These are phyloP conservation scores for Entomortierella chlamydospora DNA, from an alignment of 192 early-diverging fungal species.

Conservation along the genomic window DNA sequence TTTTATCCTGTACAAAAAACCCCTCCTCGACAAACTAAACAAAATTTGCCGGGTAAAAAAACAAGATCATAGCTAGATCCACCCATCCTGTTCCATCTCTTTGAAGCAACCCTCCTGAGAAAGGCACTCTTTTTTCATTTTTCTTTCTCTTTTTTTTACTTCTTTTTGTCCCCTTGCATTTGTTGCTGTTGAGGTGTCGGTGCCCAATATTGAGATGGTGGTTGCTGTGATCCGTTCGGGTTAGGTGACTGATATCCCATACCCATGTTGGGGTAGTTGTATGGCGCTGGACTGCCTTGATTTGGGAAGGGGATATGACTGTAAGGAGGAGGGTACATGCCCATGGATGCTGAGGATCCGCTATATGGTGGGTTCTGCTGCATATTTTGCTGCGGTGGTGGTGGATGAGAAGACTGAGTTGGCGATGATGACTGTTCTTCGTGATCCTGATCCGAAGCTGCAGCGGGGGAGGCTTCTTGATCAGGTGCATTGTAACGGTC, in stretches of 20 bases:
- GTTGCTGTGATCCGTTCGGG: background rate
- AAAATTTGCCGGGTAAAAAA: too few species aligned
- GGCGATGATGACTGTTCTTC: slow-evolving; percentile 14
- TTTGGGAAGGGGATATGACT: slow-evolving; percentile 28
- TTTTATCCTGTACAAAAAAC: too few species aligned
- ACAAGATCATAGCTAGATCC: too few species aligned
- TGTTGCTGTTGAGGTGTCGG: background rate
- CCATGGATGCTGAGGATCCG: background rate
- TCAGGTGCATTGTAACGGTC: slow-evolving; percentile 3
- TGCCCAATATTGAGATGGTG: background rate
- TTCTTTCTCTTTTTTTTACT: too few species aligned
- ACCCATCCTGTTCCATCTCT: too few species aligned
- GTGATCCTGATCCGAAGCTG: slow-evolving; percentile 14
- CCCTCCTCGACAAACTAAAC: too few species aligned
- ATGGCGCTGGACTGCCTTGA: background rate
- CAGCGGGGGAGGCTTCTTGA: slow-evolving; percentile 11
- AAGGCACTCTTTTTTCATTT: too few species aligned
- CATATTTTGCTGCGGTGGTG: slow-evolving; percentile 3
- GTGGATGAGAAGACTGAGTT: background rate
- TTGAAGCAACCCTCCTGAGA: too few species aligned
- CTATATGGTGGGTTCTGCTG: background rate
- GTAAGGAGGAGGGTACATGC: slow-evolving; percentile 26
- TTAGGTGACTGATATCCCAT: slow-evolving; percentile 9
- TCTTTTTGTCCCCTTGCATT: too few species aligned
- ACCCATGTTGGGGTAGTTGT: slow-evolving; percentile 17